A percentile compares a stretch with the other conserved stretches of the same genome.
Conservation (phyloP, 441 rosid species). For the Gossypium laxum region DNA sequence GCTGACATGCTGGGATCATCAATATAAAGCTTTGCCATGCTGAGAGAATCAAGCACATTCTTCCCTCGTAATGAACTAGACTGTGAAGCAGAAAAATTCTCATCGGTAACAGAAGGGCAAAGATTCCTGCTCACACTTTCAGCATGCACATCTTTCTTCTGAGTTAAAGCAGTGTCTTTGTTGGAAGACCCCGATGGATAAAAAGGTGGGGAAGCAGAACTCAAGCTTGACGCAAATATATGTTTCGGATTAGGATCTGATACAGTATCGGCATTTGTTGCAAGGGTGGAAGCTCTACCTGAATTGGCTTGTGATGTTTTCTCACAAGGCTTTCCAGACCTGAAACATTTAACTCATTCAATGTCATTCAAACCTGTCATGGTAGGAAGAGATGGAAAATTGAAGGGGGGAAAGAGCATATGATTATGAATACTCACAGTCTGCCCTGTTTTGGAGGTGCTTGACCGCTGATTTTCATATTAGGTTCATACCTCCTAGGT, state of each 20-base stretch:
- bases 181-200: constrained; percentile 74
- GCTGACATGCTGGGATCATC: constrained; percentile 36
- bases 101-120: constrained; percentile 27
- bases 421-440: constrained; percentile 30
- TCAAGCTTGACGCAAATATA: constrained; percentile 58
- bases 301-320: constrained; percentile 32
- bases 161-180: constrained; percentile 37
- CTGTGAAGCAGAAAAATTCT: constrained; percentile 29
- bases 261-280: constrained; percentile 36
- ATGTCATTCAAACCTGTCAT: not conserved
- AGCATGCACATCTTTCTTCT: constrained; percentile 46
- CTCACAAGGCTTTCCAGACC: constrained; percentile 40
- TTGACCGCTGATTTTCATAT: constrained; percentile 42
- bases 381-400: not conserved
- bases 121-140: constrained; percentile 36
- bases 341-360: constrained; percentile 21
- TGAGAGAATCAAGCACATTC: constrained; percentile 35
- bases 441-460: constrained; percentile 39
- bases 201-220: constrained; percentile 91
- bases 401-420: not conserved
- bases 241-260: constrained; percentile 36
- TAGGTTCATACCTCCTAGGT: constrained; percentile 54
- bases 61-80: constrained; percentile 34
- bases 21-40: constrained; percentile 44
- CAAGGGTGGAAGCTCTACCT: constrained; percentile 28